Evolutionary conservation across 805 yeast species (phyloP).

Genomic region (Metschnikowia rubicola): DNA sequence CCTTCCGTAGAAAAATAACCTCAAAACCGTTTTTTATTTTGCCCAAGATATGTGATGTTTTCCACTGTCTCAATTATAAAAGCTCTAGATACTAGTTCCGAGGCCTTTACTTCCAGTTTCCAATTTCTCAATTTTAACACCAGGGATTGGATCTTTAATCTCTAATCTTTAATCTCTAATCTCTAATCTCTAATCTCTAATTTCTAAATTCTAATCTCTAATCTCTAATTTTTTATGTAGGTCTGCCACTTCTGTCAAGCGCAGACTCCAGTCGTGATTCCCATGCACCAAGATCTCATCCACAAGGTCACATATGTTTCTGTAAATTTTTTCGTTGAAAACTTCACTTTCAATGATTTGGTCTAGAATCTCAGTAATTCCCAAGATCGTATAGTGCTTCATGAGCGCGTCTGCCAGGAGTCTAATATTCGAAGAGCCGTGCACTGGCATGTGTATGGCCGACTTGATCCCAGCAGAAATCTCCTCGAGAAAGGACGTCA

Average conservation of each 20-base stretch:
- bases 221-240: neutral
- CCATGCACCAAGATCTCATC: conserved; percentile 10
- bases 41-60: too few relatives aligned
- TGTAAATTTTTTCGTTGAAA: neutral
- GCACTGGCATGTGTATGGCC: conserved; percentile 8
- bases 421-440: conserved; percentile 2
- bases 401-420: conserved; percentile 11
- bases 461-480: neutral
- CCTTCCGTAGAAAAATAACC: too few relatives aligned
- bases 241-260: conserved; percentile 6
- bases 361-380: conserved; percentile 13
- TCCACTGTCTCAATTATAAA: too few relatives aligned
- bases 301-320: conserved; percentile 6
- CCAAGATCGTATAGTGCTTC: conserved; percentile 16
- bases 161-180: too few relatives aligned
- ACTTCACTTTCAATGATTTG: conserved; percentile 1
- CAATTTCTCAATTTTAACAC: too few relatives aligned
- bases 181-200: too few relatives aligned
- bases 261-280: conserved; percentile 14
- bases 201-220: too few relatives aligned
- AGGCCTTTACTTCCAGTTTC: too few relatives aligned
- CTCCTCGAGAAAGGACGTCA: conserved; percentile 8
- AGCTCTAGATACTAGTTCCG: too few relatives aligned
- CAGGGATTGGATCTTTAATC: too few relatives aligned
- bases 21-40: too few relatives aligned